Base-by-base conservation (phyloP, 179 eudicot genomes). In the Corrigiola litoralis region DNA sequence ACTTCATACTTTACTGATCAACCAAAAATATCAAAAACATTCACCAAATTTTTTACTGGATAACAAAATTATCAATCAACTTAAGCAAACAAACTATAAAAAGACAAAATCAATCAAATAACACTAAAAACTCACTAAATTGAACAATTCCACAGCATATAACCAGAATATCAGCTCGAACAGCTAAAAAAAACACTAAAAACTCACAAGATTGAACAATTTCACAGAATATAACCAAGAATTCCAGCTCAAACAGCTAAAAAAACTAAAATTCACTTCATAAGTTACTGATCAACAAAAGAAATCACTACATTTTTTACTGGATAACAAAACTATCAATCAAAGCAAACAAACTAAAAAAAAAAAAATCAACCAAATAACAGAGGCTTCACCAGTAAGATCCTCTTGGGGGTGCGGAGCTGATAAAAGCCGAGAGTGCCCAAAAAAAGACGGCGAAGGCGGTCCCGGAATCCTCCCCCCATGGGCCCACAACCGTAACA, bases 391-490 rank as follows among this genome's bases (percentile, higher is more conserved):
- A 83, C 87, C 84, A 52, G 82, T 63, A 56, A 83, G 71, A 75
- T 68, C 65, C 32, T 33, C 16, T 9, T 33, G 70, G n/a, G 74
- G 41, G 34, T 58, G 4, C 17, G 70, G 13, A 11, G 63, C 54
- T 33, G 66, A 28, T 24, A 83, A 44, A 38, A 83, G 77, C 40
- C 16, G 23, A 42, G 77, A 67, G 61, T 83, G 87, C 5, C 84
- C 84, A 61, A 62, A 80, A 65, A 83, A 77, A 38, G 84, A 83
- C 36, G 80, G 73, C 14, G 75, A 80, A 44, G 82, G 75, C 4
- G 79, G 87, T 33, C 87, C 87, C 1, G 85, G 83, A 21, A 83
- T 75, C 2, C 60, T 75, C 20, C 66, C 17, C 54, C 78, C 87
- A 34, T 78, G 65, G 25, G 48, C 54, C 87, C 85, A 81, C 2